A percentile compares a stretch with the other conserved stretches of the same genome.
Evolutionary conservation across 2,329 filamentous ascomycete genomes (phyloP).

Genomic region (Alternaria consortialis): DNA sequence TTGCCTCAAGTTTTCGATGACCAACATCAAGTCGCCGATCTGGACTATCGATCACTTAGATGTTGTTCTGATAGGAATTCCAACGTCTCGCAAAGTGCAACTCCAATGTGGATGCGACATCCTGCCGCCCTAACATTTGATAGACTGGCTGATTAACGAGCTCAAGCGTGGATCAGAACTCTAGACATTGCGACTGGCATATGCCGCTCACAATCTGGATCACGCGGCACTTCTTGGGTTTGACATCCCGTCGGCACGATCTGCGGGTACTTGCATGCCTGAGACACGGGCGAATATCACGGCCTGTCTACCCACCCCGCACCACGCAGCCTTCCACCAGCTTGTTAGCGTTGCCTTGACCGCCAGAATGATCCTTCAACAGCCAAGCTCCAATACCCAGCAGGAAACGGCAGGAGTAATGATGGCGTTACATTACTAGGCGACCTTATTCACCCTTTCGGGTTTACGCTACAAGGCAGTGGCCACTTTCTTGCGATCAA

Average conservation of each 20-base stretch:
- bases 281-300: slow-evolving; percentile 5
- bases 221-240: background rate
- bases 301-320: background rate
- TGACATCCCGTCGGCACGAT: slow-evolving; percentile 1
- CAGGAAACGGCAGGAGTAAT: background rate
- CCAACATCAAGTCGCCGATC: background rate
- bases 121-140: background rate
- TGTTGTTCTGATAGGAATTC: background rate
- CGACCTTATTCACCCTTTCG: background rate
- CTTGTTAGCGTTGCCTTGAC: slow-evolving; percentile 1
- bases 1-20: background rate
- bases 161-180: background rate
- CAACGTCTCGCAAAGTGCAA: background rate
- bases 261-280: slow-evolving; percentile 5
- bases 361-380: slow-evolving; percentile 2
- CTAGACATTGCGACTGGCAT: background rate
- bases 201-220: background rate
- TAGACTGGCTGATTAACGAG: background rate
- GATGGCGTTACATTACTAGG: background rate
- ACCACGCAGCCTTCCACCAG: background rate
- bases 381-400: background rate
- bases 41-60: too few relatives aligned
- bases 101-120: background rate
- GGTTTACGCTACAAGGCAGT: background rate
- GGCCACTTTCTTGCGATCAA: background rate